These are phyloP conservation scores for Piloderma croceum DNA, from an alignment of 768 basidiomycete species.

Conservation along the genomic window DNA sequence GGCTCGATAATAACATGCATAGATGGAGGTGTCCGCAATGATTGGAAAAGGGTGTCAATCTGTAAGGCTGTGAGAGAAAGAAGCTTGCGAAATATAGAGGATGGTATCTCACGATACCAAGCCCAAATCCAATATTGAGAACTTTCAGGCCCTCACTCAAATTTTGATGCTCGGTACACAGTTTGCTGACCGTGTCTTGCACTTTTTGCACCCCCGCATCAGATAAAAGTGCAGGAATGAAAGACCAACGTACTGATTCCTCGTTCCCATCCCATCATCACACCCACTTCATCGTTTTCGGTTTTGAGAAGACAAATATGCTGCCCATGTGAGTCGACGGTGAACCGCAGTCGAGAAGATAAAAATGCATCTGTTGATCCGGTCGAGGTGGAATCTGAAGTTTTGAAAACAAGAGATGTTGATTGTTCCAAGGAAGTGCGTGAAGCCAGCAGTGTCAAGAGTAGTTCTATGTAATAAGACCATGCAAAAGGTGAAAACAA, in stretches of 20 bases:
- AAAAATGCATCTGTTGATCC: conserved; percentile 69
- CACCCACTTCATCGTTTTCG: conserved; percentile 77
- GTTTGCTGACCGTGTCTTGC: conserved; percentile 65
- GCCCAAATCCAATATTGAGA: conserved; percentile 89
- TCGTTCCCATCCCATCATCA: conserved; percentile 99
- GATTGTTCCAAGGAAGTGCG: conserved; percentile 30
- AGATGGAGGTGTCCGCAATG: conserved; percentile 48
- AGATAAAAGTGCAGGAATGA: too few relatives aligned
- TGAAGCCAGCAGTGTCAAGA: conserved; percentile 58
- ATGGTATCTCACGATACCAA: conserved; percentile 86
- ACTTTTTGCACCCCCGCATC: too few relatives aligned
- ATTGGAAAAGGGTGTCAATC: conserved; percentile 83
- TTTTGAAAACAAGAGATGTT: conserved; percentile 39
- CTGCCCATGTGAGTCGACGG: conserved; percentile 66
- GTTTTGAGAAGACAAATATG: conserved; percentile 71
- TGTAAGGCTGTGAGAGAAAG: conserved; percentile 25
- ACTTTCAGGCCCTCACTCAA: conserved; percentile 48
- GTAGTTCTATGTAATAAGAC: conserved; percentile 52
- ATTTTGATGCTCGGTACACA: conserved; percentile 52
- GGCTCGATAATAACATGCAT: conserved; percentile 91
- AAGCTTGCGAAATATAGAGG: too few relatives aligned
- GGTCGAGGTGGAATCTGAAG: conserved; percentile 50
- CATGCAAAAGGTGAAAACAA: conserved; percentile 5
- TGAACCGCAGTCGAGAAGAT: conserved; percentile 61
- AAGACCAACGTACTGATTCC: conserved; percentile 57